Conservation (phyloP, 208 protist genomes). For the Leishmania tarentolae region DNA sequence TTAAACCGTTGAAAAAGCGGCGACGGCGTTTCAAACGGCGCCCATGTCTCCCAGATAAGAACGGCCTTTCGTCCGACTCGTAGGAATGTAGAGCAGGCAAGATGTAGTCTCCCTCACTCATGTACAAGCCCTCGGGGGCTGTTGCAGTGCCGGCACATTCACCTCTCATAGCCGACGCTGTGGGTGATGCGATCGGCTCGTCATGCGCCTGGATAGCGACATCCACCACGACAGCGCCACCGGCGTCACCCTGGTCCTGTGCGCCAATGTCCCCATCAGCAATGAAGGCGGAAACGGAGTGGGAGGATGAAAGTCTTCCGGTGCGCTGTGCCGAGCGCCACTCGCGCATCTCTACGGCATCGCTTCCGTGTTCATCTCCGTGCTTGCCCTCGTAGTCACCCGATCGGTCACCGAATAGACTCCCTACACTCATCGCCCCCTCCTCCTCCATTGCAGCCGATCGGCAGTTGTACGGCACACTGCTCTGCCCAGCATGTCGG, state of each 20-base stretch:
- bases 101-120: background rate
- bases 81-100: conserved; percentile 17
- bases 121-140: background rate
- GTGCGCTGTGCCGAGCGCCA: conserved; percentile 19
- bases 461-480: background rate
- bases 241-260: background rate
- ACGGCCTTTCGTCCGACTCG: conserved; percentile 10
- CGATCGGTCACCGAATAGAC: background rate
- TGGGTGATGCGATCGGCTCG: background rate
- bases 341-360: conserved; percentile 24
- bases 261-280: background rate
- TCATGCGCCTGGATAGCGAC: background rate
- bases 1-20: conserved; percentile 18
- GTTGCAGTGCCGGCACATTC: background rate
- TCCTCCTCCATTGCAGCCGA: background rate
- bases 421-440: background rate
- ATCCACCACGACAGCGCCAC: background rate
- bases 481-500: conserved; percentile 9
- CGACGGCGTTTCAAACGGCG: conserved; percentile 18
- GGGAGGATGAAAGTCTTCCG: background rate
- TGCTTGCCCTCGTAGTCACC: background rate
- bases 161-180: background rate
- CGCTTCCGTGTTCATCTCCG: background rate
- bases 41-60: background rate
- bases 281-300: background rate